Conservation (phyloP, 257 asterid genomes). For the Scutellaria barbata region DNA sequence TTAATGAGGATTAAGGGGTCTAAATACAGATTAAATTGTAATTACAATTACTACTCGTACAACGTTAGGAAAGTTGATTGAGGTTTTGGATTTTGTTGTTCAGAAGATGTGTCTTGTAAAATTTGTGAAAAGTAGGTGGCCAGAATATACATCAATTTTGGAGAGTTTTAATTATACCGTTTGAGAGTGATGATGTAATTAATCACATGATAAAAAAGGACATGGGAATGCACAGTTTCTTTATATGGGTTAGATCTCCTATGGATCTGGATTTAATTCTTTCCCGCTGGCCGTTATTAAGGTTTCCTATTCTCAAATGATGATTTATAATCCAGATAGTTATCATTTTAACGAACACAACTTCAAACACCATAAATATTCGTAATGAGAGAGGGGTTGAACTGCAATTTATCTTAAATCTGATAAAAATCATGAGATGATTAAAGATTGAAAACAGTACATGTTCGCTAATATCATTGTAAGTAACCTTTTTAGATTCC, state of each 20-base stretch:
- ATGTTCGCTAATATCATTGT: not conserved
- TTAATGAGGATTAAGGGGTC: constrained; percentile 61
- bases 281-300: no score
- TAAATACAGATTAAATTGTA: constrained; percentile 56
- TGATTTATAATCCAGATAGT: no score
- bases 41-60: constrained; percentile 64
- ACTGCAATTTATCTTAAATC: not conserved
- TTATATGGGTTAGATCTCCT: not conserved
- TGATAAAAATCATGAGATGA: not conserved
- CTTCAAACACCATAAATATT: no score
- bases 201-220: not conserved
- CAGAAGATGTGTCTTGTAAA: constrained; percentile 32
- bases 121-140: constrained; percentile 31
- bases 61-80: constrained; percentile 46
- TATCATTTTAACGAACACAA: no score
- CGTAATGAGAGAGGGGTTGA: no score
- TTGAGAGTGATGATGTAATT: constrained; percentile 13
- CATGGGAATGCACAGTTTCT: constrained; percentile 11
- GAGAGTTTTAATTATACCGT: constrained; percentile 8
- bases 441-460: not conserved
- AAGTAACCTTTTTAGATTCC: constrained; percentile 9
- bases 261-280: no score
- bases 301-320: no score
- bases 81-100: constrained; percentile 18
- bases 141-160: constrained; percentile 43